phyloP scores from a whole-genome alignment of 2,329 filamentous ascomycete genomes.

The Dendrostoma leiphaemia region DNA sequence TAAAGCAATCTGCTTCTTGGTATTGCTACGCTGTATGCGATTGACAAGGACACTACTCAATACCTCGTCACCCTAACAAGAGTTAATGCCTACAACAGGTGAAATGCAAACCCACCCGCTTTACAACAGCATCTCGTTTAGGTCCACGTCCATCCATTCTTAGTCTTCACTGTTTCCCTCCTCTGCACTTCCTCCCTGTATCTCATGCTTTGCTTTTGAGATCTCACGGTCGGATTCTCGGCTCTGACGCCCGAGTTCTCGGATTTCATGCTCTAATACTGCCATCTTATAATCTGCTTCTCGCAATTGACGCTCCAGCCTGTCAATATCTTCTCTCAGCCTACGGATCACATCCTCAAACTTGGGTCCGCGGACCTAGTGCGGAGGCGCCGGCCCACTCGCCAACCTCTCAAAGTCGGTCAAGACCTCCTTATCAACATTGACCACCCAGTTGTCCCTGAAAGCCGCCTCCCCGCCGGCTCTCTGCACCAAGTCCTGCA shows the following conservation, averaged over 20 bases:
- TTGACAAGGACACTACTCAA: not conserved
- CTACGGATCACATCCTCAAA: not conserved
- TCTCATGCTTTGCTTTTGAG: no score
- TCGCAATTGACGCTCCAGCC: not conserved
- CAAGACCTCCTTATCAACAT: constrained; percentile 73
- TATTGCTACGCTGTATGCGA: not conserved
- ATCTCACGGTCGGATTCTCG: no score
- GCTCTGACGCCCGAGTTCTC: no score
- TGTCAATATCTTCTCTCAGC: not conserved
- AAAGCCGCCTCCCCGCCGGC: constrained; percentile 66
- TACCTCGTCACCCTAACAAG: no score
- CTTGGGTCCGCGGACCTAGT: not conserved
- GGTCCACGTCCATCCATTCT: no score
- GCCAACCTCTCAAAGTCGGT: constrained; percentile 54
- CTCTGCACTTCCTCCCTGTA: no score
- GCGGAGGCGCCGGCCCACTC: not conserved
- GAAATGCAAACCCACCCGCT: no score
- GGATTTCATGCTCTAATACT: no score
- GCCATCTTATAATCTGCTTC: no score
- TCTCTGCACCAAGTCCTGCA: constrained; percentile 57
- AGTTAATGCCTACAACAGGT: no score
- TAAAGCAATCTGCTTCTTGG: not conserved
- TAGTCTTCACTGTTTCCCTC: no score
- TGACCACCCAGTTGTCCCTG: constrained; percentile 65
- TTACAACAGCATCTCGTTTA: no score